Base-by-base conservation (phyloP, 345 rosid species). In the Punica granatum region DNA sequence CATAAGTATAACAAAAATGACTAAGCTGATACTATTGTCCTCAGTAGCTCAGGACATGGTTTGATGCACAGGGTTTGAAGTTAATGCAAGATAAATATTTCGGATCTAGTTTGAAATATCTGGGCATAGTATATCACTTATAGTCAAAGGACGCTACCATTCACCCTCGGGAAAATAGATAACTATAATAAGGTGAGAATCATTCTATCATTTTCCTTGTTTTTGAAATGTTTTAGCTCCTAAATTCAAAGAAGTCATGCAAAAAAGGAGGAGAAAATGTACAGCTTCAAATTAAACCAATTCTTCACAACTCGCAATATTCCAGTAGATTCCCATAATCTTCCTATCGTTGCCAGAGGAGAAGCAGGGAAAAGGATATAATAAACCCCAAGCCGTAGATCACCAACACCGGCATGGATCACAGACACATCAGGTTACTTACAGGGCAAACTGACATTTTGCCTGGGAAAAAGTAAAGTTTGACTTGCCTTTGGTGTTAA, bases 401-500 rank as follows among this genome's bases (percentile, higher is more conserved):
- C 23, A 49, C 18, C 54, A 49, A n/a, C 54, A 19, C 6, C 23
- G 2, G 26, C 54, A 49, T 1, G 23, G 15, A 14, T 18, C 48
- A 43, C n/a, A 41, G 53, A 46, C 25, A n/a, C 23, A n/a, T 51
- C 3, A 6, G 58, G 23, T 51, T 21, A n/a, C 13, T 51, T 51
- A 8, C 51, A 46, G 21, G 51, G 51, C 51, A 46, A 16, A 14
- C n/a, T 46, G 19, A 46, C 19, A 51, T 23, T 8, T 4, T n/a
- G 58, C 28, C n/a, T 28, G 34, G 26, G 30, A 23, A 53, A 36
- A 14, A 5, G 19, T 35, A 33, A 33, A 51, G 26, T 30, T 65
- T 26, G 25, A 73, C 54, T 73, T 80, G 90, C 98, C 75, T 77
- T 83, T 41, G 76, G 61, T 1, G 90, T 67, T 56, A 93, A 76